Evolutionary conservation across 2,329 filamentous ascomycete species (phyloP), one percentile per base, ranked within the genome.

Genomic region (Colletotrichum chlorophyti): DNA sequence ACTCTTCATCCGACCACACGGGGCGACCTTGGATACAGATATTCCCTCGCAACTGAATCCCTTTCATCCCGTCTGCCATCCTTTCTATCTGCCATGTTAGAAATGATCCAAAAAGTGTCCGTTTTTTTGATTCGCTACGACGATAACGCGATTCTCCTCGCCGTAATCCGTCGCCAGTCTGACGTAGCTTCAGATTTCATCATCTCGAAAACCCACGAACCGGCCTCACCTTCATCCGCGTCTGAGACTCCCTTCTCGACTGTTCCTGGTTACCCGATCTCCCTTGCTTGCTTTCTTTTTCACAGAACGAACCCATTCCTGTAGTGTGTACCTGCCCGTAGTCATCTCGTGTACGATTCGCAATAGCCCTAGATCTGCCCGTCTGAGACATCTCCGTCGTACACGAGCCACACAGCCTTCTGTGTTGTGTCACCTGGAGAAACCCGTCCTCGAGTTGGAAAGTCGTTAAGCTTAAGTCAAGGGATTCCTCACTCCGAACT

Each of bases 1-100:
- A 47, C 46, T 38, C 58, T 21, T 15, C 21, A 47, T 41, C 42
- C 37, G 42, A 43, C 54, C 50, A 49, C 29, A 38, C 43, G 50
- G 53, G 40, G 51, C 27, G 14, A 27, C n/a, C n/a, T n/a, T n/a
- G n/a, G n/a, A n/a, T n/a, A n/a, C n/a, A n/a, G n/a, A n/a, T n/a
- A n/a, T n/a, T n/a, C n/a, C n/a, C n/a, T n/a, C n/a, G n/a, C n/a
- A n/a, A n/a, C n/a, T n/a, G n/a, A n/a, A n/a, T 45, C 21, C 32
- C 23, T 47, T 34, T 11, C 43, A 14, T 12, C 34, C 48, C 40
- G 19, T 32, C 15, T 21, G 26, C 29, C 35, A 31, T 38, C 31
- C 34, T 42, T 26, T 24, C 42, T 42, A 2, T 26, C 31, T 41
- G 23, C 15, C 43, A n/a, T 34, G 40, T 27, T 35, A 14, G 19